Conservation (phyloP, 129 eudicot genomes). For the Solidago caesia region DNA sequence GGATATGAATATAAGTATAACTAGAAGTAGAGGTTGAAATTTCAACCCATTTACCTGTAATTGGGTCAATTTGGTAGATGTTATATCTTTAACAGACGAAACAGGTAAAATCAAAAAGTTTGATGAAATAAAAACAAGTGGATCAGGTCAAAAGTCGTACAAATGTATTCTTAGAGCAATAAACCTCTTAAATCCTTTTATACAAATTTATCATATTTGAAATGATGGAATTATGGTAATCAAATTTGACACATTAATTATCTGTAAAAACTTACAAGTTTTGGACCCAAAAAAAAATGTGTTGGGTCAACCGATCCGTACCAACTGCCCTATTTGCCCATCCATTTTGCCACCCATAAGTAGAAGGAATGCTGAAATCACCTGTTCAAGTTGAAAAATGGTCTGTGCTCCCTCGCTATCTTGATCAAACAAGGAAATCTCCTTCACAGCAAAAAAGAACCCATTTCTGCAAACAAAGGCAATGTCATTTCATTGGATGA, state of each 20-base stretch:
- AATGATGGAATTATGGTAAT: background rate
- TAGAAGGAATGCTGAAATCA: background rate
- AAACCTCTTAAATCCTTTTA: background rate
- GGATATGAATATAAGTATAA: too few relatives aligned
- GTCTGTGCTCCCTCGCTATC: constrained; percentile 46
- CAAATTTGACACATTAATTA: background rate
- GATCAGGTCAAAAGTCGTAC: background rate
- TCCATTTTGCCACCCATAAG: too few relatives aligned
- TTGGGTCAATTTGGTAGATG: too few relatives aligned
- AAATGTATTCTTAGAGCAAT: background rate
- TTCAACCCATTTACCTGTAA: background rate
- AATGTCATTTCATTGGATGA: background rate
- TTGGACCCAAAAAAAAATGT: background rate
- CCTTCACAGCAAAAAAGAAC: constrained; percentile 71
- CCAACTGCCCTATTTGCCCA: background rate
- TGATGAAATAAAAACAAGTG: too few relatives aligned
- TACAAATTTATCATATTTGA: too few relatives aligned
- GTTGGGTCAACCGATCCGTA: background rate
- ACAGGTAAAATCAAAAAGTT: too few relatives aligned
- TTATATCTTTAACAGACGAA: too few relatives aligned
- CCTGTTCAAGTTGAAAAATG: constrained; percentile 59
- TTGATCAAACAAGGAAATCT: constrained; percentile 53
- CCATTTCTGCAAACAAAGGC: constrained; percentile 46
- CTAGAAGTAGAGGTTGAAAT: background rate
- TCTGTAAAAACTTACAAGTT: too few relatives aligned